Conservation (phyloP, 805 yeast genomes). For the Saccharomycopsis sp. region DNA sequence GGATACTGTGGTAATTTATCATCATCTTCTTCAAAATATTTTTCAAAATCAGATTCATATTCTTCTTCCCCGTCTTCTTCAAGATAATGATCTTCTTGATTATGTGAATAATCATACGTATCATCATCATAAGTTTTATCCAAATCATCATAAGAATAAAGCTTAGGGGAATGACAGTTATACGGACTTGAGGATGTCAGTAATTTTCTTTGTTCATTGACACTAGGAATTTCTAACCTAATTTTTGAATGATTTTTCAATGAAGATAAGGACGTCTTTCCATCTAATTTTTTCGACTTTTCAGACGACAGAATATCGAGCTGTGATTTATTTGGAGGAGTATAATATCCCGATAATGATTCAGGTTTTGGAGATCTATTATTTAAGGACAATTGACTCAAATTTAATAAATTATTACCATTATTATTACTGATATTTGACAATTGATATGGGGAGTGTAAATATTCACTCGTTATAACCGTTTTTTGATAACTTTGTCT, state of each 20-base stretch:
- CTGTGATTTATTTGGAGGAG: too few species aligned
- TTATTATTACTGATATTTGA: too few species aligned
- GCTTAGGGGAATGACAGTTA: neutral
- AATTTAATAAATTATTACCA: too few species aligned
- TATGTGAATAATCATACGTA: neutral
- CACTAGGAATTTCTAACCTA: neutral
- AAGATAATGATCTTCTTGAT: conserved; percentile 14
- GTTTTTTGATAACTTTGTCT: neutral
- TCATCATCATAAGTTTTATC: neutral
- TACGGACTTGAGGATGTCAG: neutral
- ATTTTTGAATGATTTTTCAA: neutral
- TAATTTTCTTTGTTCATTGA: neutral
- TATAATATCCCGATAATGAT: too few species aligned
- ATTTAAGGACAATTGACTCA: too few species aligned
- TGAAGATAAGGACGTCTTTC: too few species aligned
- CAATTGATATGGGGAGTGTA: too few species aligned
- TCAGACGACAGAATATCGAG: too few species aligned
- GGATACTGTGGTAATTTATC: conserved; percentile 14
- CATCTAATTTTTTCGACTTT: too few species aligned
- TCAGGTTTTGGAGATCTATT: too few species aligned
- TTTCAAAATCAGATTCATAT: neutral
- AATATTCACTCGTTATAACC: too few species aligned
- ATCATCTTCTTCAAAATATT: conserved; percentile 2
- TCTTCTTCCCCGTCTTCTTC: conserved; percentile 1
- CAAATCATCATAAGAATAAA: neutral